phyloP scores from a whole-genome alignment of 768 basidiomycete genomes.

The Melanogaster broomeanus region DNA sequence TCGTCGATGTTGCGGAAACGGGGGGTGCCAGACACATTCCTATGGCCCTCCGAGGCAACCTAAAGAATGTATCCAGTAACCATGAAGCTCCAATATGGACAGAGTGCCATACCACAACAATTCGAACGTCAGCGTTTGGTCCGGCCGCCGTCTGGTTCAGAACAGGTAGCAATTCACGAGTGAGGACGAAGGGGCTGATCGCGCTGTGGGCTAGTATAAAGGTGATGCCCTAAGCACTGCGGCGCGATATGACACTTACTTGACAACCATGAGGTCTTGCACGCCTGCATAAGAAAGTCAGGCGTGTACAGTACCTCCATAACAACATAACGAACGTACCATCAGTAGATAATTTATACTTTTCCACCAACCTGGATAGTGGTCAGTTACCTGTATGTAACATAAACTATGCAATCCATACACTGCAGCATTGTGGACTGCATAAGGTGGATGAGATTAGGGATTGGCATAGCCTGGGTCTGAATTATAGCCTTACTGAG shows the following conservation, averaged over 20 bases:
- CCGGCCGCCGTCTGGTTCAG: slow-evolving; percentile 49
- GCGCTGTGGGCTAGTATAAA: slow-evolving; percentile 31
- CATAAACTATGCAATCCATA: slow-evolving; percentile 32
- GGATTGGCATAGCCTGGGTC: not conserved
- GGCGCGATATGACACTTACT: slow-evolving; percentile 33
- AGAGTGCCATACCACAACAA: slow-evolving; percentile 50
- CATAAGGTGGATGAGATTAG: not conserved
- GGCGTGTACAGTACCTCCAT: not conserved
- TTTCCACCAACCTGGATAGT: slow-evolving; percentile 17
- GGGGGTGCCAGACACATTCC: slow-evolving; percentile 14
- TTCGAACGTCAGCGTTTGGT: slow-evolving; percentile 55
- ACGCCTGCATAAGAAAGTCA: slow-evolving; percentile 31
- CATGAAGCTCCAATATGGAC: not conserved
- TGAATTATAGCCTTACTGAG: slow-evolving; percentile 39
- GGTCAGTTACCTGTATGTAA: slow-evolving; percentile 11
- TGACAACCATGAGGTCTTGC: slow-evolving; percentile 41
- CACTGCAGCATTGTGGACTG: slow-evolving; percentile 61
- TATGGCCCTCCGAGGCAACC: slow-evolving; percentile 36
- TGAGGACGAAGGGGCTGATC: slow-evolving; percentile 58
- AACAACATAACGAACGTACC: slow-evolving; percentile 14
- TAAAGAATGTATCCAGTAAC: slow-evolving; percentile 8
- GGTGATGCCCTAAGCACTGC: not conserved
- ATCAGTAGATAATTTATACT: slow-evolving; percentile 25
- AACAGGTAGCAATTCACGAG: slow-evolving; percentile 52
- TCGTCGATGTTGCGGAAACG: slow-evolving; percentile 35